phyloP scores from a whole-genome alignment of 192 early-diverging fungal genomes.

The Coemansia umbellata region DNA sequence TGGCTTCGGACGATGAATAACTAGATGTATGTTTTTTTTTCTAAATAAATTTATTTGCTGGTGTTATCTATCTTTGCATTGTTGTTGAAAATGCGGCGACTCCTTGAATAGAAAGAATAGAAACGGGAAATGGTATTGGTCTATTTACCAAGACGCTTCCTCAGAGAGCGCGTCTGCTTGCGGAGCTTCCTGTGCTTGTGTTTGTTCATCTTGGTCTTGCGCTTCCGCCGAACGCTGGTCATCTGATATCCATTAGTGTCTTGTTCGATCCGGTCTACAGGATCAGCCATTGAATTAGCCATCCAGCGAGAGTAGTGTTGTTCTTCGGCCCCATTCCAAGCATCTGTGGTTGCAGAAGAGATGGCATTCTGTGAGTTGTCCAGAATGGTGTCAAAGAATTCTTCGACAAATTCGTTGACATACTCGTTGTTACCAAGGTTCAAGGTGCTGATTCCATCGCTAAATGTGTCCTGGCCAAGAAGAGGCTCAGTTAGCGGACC shows the following conservation, averaged over 20 bases:
- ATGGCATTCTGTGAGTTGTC: background rate
- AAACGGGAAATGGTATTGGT: background rate
- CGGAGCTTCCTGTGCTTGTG: slow-evolving; percentile 91
- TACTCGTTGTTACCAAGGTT: slow-evolving; percentile 12
- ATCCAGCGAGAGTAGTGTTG: too few relatives aligned
- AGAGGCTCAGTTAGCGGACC: slow-evolving; percentile 43
- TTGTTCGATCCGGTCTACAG: slow-evolving; percentile 15
- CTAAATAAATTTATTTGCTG: background rate
- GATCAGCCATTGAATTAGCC: slow-evolving; percentile 18
- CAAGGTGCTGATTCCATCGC: slow-evolving; percentile 16
- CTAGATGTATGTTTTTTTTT: background rate
- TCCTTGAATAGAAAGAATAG: background rate
- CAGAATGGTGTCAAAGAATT: slow-evolving; percentile 43
- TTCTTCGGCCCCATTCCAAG: background rate
- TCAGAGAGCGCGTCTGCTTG: slow-evolving; percentile 71
- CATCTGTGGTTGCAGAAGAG: background rate
- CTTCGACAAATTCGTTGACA: slow-evolving; percentile 34
- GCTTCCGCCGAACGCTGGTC: slow-evolving; percentile 79
- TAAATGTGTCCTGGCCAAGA: slow-evolving; percentile 34
- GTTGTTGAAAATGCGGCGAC: background rate
- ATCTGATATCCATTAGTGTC: slow-evolving; percentile 35
- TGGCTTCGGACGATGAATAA: slow-evolving; percentile 28
- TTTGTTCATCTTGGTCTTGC: slow-evolving; percentile 93
- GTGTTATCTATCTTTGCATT: background rate
- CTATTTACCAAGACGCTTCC: slow-evolving; percentile 72